A percentile compares a stretch with the other conserved stretches of the same genome.
phyloP scores from a whole-genome alignment of 2,329 filamentous ascomycete species.

The Aspergillus candidus region DNA sequence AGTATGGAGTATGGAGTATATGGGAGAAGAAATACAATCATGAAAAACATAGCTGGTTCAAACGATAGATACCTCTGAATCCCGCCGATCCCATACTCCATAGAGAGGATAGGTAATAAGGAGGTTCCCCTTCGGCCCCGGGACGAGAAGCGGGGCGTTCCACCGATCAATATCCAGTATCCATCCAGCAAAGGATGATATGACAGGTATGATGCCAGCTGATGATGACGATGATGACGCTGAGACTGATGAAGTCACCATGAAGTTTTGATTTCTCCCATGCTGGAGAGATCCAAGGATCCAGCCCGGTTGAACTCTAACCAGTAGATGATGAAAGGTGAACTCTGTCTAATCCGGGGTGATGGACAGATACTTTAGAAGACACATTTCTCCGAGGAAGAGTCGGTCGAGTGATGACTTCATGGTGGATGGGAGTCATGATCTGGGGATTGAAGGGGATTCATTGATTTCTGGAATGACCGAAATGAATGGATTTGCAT shows the following conservation, averaged over 20 bases:
- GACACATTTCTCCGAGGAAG: background rate
- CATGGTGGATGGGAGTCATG: background rate
- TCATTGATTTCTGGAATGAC: too few species aligned
- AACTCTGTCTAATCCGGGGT: background rate
- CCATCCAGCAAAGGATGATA: too few species aligned
- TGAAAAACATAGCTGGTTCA: too few species aligned
- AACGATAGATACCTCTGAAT: too few species aligned
- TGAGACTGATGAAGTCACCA: constrained; percentile 11
- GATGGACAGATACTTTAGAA: background rate
- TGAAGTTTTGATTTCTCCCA: too few species aligned
- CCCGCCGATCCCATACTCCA: too few species aligned
- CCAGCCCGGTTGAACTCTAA: background rate
- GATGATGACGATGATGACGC: too few species aligned
- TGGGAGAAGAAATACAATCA: too few species aligned
- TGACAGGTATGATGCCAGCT: too few species aligned
- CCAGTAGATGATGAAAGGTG: background rate
- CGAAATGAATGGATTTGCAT: background rate
- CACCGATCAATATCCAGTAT: background rate
- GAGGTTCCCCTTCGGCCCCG: too few species aligned
- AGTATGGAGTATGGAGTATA: too few species aligned
- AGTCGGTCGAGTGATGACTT: constrained; percentile 2
- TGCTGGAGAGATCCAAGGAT: background rate
- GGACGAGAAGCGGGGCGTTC: constrained; percentile 3
- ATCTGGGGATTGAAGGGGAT: background rate
- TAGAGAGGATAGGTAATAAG: too few species aligned